Evolutionary conservation across 2,329 filamentous ascomycete genomes (phyloP), one percentile per base, ranked within the genome.

Genomic region (Cercospora janseana): DNA sequence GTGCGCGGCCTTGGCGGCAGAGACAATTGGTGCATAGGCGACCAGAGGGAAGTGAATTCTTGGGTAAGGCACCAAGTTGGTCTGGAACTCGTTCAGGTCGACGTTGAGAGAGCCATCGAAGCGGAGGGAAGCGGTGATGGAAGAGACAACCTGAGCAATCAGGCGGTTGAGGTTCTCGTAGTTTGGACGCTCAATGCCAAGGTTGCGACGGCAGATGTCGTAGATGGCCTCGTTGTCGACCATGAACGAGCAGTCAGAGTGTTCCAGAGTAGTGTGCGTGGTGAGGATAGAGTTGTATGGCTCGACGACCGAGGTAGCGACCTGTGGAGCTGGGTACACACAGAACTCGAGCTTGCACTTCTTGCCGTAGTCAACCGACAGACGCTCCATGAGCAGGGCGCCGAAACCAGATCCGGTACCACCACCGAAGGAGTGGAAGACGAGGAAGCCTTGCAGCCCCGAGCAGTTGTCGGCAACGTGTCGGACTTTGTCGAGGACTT

Each of bases 321-420:
- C 93, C 79, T 95, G 91, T 54, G 93, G 93, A 63, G 93, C 91
- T 68, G 93, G 93, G 80, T 98, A 98, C 69, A 98, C 91, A 69
- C 90, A 95, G 82, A 98, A 98, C 77, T 98, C 93, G 60, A 98
- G 83, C 86, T 98, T 98, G 83, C 88, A 94, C 86, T 98, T 98
- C 86, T 98, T 98, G 80, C 93, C 92, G 71, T 96, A 98, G 78
- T 98, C 93, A 68, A 96, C 88, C 27, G 93, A 97, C 57, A 98
- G 85, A 72, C 93, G 92, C 81, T 98, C 93, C 90, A 98, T 95
- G 66, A 98, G 81, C 63, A 98, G 85, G 67, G 93, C 93, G 77
- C 93, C 93, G 75, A 98, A 98, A 70, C 93, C 93, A 66, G 93
- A 98, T 68, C 93, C 93, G 65, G 93, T 98, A 79, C 93, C 93